Evolutionary conservation across 2,329 filamentous ascomycete species (phyloP).

Genomic region (Xylariaceae sp.): DNA sequence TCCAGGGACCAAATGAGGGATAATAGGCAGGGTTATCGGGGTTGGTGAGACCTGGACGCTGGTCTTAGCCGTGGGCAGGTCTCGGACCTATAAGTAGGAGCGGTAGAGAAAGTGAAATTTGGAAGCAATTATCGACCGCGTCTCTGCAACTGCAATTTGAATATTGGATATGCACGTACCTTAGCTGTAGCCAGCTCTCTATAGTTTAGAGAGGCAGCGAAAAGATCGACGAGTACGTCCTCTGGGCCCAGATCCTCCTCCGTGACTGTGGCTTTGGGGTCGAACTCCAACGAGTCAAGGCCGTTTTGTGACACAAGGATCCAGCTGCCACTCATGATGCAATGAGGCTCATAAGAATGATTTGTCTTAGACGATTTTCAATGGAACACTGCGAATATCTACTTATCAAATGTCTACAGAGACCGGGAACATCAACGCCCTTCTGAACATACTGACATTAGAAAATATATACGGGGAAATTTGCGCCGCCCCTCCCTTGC

Average conservation of each 20-base stretch:
- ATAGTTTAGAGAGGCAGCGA: conserved; percentile 35
- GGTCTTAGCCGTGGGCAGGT: no score
- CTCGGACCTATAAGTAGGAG: no score
- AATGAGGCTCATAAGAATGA: no score
- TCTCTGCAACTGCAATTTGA: neutral
- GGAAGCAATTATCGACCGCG: no score
- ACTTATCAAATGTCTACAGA: no score
- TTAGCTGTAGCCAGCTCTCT: conserved; percentile 32
- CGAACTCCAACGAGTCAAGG: conserved; percentile 8
- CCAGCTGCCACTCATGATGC: conserved; percentile 6
- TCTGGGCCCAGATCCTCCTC: conserved; percentile 40
- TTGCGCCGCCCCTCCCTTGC: neutral
- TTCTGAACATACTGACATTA: no score
- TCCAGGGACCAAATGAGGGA: conserved; percentile 12
- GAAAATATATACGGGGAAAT: neutral
- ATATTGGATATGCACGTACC: conserved; percentile 12
- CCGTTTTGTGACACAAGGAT: conserved; percentile 7
- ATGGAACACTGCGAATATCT: no score
- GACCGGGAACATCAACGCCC: no score
- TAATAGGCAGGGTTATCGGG: neutral
- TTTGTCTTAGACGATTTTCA: no score
- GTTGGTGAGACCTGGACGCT: neutral
- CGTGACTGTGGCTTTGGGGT: conserved; percentile 1
- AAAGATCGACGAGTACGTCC: conserved; percentile 50
- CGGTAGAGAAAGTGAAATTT: no score